Percentiles rank a stretch among this genome's conserved stretches.
These are phyloP conservation scores for Rhynchosporium secalis DNA, from an alignment of 2,329 filamentous ascomycete species.

Conservation along the genomic window DNA sequence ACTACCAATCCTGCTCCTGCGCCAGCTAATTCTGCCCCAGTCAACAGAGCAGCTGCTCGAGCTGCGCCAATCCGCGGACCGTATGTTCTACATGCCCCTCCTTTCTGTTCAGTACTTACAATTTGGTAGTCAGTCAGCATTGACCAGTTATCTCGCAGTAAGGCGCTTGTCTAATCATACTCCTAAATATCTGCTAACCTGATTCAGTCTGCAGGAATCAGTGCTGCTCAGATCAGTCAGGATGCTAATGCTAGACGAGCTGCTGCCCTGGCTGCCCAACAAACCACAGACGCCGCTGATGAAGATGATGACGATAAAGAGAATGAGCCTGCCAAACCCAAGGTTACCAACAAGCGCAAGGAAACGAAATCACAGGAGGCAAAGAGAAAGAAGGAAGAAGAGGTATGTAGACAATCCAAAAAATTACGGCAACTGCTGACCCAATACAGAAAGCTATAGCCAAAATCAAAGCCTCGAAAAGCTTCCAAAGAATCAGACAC, in stretches of 20 bases:
- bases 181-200: slow-evolving; percentile 46
- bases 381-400: slow-evolving; percentile 44
- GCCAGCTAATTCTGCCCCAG: slow-evolving; percentile 17
- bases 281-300: slow-evolving; percentile 28
- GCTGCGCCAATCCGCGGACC: slow-evolving; percentile 36
- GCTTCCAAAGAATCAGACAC: slow-evolving; percentile 52
- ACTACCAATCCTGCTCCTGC: slow-evolving; percentile 11
- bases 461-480: slow-evolving; percentile 63
- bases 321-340: slow-evolving; percentile 32
- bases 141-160: slow-evolving; percentile 68
- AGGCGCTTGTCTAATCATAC: slow-evolving; percentile 33
- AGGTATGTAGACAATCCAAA: slow-evolving; percentile 36
- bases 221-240: slow-evolving; percentile 54
- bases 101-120: slow-evolving; percentile 8
- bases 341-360: slow-evolving; percentile 34
- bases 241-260: slow-evolving; percentile 50
- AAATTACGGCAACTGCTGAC: slow-evolving; percentile 13
- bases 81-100: slow-evolving; percentile 26
- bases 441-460: slow-evolving; percentile 50
- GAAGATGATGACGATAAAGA: slow-evolving; percentile 15
- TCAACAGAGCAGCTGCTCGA: slow-evolving; percentile 15
- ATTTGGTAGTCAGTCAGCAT: slow-evolving; percentile 55
- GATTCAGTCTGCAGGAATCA: slow-evolving; percentile 70
- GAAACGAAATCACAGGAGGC: slow-evolving; percentile 37
- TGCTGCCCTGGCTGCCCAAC: slow-evolving; percentile 41